phyloP scores from a whole-genome alignment of 2,329 filamentous ascomycete genomes.

The Fusarium foetens region DNA sequence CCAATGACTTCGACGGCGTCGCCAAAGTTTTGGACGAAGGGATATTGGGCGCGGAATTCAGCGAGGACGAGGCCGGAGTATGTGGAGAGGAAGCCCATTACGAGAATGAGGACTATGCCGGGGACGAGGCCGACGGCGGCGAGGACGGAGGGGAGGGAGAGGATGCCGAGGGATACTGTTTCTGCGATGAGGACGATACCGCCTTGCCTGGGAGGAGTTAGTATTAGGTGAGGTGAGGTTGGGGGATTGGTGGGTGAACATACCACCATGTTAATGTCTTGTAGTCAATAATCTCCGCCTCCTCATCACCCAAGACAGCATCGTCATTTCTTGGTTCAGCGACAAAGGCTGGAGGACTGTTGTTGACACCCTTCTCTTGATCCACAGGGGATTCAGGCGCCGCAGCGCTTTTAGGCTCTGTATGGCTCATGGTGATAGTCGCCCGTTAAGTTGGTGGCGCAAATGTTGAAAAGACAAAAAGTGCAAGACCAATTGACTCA shows the following conservation, averaged over 20 bases:
- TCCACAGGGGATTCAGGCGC: neutral
- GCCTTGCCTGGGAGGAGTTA: conserved; percentile 52
- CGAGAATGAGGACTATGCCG: conserved; percentile 76
- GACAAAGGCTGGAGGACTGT: neutral
- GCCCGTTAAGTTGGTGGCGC: neutral
- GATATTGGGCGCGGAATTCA: conserved; percentile 77
- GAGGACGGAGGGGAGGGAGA: conserved; percentile 81
- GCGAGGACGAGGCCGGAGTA: conserved; percentile 65
- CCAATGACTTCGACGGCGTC: conserved; percentile 71
- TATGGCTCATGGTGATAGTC: conserved; percentile 8
- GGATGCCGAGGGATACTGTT: conserved; percentile 61
- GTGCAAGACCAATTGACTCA: neutral
- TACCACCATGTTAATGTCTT: conserved; percentile 54
- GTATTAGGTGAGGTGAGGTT: neutral
- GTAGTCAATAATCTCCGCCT: conserved; percentile 48
- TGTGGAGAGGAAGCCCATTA: conserved; percentile 74
- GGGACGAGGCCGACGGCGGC: conserved; percentile 77
- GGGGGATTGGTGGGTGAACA: neutral
- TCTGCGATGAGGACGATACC: conserved; percentile 57
- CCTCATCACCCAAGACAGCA: conserved; percentile 14
- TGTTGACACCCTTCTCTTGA: conserved; percentile 13
- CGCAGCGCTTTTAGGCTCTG: neutral
- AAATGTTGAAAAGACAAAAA: neutral
- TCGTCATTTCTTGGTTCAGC: neutral
- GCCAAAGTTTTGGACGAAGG: conserved; percentile 73